Percentiles rank a stretch among this genome's conserved stretches.
phyloP scores from a whole-genome alignment of 2,329 filamentous ascomycete genomes.

The Aspergillus glaucus region DNA sequence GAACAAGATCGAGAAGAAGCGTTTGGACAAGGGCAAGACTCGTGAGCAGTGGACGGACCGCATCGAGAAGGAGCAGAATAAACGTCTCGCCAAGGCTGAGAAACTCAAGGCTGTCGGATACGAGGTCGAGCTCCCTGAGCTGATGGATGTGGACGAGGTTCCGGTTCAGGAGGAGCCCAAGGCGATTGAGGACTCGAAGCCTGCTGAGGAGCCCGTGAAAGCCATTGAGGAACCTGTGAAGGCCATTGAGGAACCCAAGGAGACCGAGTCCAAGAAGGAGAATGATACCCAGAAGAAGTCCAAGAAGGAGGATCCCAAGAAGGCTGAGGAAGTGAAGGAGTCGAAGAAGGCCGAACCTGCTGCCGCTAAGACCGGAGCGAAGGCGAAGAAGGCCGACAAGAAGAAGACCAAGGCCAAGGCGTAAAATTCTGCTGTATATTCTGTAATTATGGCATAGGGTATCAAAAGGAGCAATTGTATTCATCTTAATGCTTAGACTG shows the following conservation, averaged over 20 bases:
- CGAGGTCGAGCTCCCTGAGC: slow-evolving; percentile 65
- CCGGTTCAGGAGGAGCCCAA: slow-evolving; percentile 35
- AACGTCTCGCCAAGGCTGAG: slow-evolving; percentile 61
- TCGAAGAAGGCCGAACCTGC: slow-evolving; percentile 5
- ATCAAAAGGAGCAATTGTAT: slow-evolving; percentile 2
- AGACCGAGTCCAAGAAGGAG: slow-evolving; percentile 15
- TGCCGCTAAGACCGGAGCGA: slow-evolving; percentile 22
- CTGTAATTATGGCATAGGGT: background rate
- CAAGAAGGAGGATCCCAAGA: slow-evolving; percentile 16
- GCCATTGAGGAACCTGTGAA: slow-evolving; percentile 23
- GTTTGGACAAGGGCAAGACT: slow-evolving; percentile 65
- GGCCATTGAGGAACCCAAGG: slow-evolving; percentile 11
- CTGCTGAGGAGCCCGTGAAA: slow-evolving; percentile 17
- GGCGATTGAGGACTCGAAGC: slow-evolving; percentile 29
- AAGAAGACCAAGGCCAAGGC: slow-evolving; percentile 26
- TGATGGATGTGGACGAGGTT: slow-evolving; percentile 59
- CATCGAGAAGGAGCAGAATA: slow-evolving; percentile 65
- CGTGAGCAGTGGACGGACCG: slow-evolving; percentile 73
- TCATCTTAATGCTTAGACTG: background rate
- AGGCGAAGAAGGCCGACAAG: slow-evolving; percentile 27
- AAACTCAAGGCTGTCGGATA: slow-evolving; percentile 78
- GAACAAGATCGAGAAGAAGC: slow-evolving; percentile 75
- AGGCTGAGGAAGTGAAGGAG: slow-evolving; percentile 3
- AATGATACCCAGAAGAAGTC: slow-evolving; percentile 18
- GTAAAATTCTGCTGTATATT: slow-evolving; percentile 2